These are phyloP conservation scores for Botrytis sinoallii DNA, from an alignment of 2,329 filamentous ascomycete species.

Conservation along the genomic window DNA sequence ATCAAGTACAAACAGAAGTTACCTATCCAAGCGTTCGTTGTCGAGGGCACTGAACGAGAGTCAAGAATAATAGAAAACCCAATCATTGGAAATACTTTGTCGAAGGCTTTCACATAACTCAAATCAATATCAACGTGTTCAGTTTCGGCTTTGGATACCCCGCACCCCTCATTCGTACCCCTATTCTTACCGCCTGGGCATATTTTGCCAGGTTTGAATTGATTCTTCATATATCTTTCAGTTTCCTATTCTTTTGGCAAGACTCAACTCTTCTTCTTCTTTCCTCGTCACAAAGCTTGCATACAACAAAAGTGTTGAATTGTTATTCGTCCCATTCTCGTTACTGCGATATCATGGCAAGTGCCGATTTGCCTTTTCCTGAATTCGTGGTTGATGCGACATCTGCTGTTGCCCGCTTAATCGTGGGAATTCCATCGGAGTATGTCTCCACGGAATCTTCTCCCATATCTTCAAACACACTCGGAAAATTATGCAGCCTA, in stretches of 20 bases:
- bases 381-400: background rate
- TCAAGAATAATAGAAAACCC: background rate
- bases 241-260: background rate
- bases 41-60: background rate
- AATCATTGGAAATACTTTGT: background rate
- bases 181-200: background rate
- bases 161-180: background rate
- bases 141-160: background rate
- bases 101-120: background rate
- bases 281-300: background rate
- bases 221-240: background rate
- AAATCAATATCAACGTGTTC: background rate
- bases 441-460: background rate
- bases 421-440: background rate
- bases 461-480: background rate
- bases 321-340: background rate
- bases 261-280: background rate
- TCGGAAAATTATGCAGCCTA: background rate
- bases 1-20: background rate
- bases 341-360: background rate
- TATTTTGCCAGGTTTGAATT: background rate
- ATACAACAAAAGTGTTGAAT: background rate
- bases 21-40: background rate
- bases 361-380: background rate
- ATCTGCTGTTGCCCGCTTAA: background rate